A percentile compares a stretch with the other conserved stretches of the same genome.
phyloP scores from a whole-genome alignment of 805 yeast species.

The Peterozyma toletana region DNA sequence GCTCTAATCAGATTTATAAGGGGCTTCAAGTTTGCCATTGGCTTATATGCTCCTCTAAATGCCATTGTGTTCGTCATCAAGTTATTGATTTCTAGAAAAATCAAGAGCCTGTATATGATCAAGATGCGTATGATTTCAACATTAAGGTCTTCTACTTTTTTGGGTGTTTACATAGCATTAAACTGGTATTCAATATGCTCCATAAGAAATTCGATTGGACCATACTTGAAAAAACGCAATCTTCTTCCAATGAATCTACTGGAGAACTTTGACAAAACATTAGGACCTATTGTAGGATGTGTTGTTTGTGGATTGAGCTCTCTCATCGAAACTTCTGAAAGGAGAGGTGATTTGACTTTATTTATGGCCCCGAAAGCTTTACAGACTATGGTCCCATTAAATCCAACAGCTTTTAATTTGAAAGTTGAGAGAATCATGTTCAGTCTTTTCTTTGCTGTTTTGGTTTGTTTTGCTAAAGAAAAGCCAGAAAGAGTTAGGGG shows the following conservation, averaged over 20 bases:
- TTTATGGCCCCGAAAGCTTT: constrained; percentile 29
- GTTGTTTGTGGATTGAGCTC: constrained; percentile 33
- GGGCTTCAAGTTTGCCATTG: constrained; percentile 32
- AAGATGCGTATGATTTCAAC: constrained; percentile 17
- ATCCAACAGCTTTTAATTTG: constrained; percentile 3
- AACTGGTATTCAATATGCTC: constrained; percentile 43
- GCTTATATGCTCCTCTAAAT: constrained; percentile 35
- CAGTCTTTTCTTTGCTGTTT: constrained; percentile 26
- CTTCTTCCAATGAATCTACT: background rate
- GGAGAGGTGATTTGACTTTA: constrained; percentile 40
- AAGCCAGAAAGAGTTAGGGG: constrained; percentile 27
- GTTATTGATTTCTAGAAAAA: constrained; percentile 4
- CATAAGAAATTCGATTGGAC: constrained; percentile 30
- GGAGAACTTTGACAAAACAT: constrained; percentile 27
- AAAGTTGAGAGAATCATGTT: constrained; percentile 23
- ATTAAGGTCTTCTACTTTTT: constrained; percentile 33
- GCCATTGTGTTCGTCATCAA: constrained; percentile 18
- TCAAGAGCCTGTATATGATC: background rate
- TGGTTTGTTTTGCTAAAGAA: constrained; percentile 26
- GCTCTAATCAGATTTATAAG: constrained; percentile 36
- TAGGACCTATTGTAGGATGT: constrained; percentile 34
- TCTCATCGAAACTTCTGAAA: constrained; percentile 28
- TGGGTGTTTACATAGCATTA: constrained; percentile 32
- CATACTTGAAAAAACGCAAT: constrained; percentile 18
- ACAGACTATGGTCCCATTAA: constrained; percentile 6